Base-by-base conservation (phyloP, 1,284 basidiomycete genomes). In the Waitea zeae region DNA sequence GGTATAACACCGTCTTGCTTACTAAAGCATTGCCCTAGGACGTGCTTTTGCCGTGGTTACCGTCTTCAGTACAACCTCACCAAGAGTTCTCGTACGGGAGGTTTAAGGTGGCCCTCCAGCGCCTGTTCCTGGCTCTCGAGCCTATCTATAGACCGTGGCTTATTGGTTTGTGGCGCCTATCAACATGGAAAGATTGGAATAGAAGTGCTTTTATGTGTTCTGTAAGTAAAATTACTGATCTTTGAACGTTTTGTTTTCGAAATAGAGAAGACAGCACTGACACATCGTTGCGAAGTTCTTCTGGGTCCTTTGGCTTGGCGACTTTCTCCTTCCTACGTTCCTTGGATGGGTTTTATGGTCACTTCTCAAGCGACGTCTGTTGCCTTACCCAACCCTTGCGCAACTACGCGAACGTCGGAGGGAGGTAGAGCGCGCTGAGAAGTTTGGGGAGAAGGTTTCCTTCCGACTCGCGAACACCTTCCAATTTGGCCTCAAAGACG, bases 241-340 rank as follows among this genome's bases (percentile, higher is more conserved):
- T 41, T 35, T 28, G 20, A 3, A 20, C 11, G 27, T 19, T 20
- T 36, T n/a, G n/a, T n/a, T n/a, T n/a, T n/a, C n/a, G n/a, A n/a
- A n/a, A n/a, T n/a, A n/a, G n/a, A n/a, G n/a, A n/a, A n/a, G n/a
- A n/a, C n/a, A n/a, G n/a, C 13, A 1, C 39, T 12, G 29, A 17
- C 17, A n/a, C 17, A 3, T 11, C 6, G 12, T 31, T 19, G 13
- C 6, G 11, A 17, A 77, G 75, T 39, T 58, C 2, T 79, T 64
- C 41, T 79, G 76, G 76, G 46, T 61, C 17, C 46, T 76, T 13
- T 79, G 76, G 76, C 66, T 64, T 45, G 45, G 64, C 36, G 59
- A 75, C 42, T 44, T 73, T 12, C 54, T 79, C 4, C 50, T 69
- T 11, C 63, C 75, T 12, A 57, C 61, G 3, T 44, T 73, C 22